A percentile compares a stretch with the other conserved stretches of the same genome.
Evolutionary conservation across 2,329 filamentous ascomycete genomes (phyloP).

Genomic region (Verticillium longisporum): DNA sequence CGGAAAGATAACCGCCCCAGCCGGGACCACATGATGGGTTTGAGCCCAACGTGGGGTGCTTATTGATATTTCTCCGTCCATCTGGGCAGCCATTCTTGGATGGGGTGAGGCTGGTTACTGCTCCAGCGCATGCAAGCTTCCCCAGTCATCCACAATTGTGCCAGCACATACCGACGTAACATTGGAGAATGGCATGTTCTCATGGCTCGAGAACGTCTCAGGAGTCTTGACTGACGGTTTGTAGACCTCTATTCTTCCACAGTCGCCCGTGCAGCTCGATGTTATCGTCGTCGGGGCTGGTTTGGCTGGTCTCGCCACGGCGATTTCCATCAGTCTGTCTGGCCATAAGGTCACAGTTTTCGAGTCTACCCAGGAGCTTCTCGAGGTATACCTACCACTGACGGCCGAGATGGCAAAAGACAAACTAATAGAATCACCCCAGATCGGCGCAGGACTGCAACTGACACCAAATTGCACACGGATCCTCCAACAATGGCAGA

Average conservation of each 20-base stretch:
- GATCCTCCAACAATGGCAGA: conserved; percentile 41
- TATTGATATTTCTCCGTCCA: neutral
- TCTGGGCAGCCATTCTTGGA: neutral
- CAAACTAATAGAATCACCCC: neutral
- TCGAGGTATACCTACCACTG: conserved; percentile 21
- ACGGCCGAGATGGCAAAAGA: neutral
- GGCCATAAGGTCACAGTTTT: conserved; percentile 33
- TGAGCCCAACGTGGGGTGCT: neutral
- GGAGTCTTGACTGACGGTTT: neutral
- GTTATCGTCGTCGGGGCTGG: conserved; percentile 35
- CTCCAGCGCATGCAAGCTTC: neutral
- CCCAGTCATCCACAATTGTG: neutral
- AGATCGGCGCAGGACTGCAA: conserved; percentile 48
- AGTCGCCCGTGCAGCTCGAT: conserved; percentile 16
- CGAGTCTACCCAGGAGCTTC: conserved; percentile 30
- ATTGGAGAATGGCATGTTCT: neutral
- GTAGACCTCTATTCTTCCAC: neutral
- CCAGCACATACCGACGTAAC: neutral
- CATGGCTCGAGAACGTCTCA: too few relatives aligned
- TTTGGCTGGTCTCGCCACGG: conserved; percentile 31
- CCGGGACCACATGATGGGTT: too few relatives aligned
- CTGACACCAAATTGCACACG: conserved; percentile 43
- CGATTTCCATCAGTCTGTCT: conserved; percentile 27
- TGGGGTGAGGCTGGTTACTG: neutral
- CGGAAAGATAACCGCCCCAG: neutral